phyloP scores from a whole-genome alignment of 306 rosid genomes.

The Pterocarpus macrocarpus region DNA sequence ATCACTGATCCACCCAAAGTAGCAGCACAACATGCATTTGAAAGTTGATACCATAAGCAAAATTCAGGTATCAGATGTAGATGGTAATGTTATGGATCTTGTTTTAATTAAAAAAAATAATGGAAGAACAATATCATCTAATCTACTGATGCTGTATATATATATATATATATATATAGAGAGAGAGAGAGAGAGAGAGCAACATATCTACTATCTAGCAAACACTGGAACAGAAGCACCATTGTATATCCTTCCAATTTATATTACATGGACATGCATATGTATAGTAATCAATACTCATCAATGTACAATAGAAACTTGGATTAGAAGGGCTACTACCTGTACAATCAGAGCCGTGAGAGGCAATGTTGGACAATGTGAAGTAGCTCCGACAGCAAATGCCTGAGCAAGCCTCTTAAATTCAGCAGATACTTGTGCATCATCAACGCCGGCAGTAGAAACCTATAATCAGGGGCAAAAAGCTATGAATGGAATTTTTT shows the following conservation, averaged over 20 bases:
- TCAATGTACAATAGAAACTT: slow-evolving; percentile 35
- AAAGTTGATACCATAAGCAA: not conserved
- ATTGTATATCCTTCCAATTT: slow-evolving; percentile 16
- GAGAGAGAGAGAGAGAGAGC: not conserved
- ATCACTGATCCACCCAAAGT: not conserved
- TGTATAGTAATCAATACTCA: slow-evolving; percentile 8
- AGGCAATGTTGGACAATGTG: slow-evolving; percentile 73
- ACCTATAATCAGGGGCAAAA: slow-evolving; percentile 67
- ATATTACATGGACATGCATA: slow-evolving; percentile 23
- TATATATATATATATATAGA: no score
- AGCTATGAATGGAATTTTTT: not conserved
- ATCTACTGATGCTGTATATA: slow-evolving; percentile 7
- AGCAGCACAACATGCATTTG: not conserved
- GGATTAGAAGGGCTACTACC: slow-evolving; percentile 60
- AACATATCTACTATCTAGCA: slow-evolving; percentile 24
- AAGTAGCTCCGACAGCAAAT: slow-evolving; percentile 71
- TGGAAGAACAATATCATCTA: not conserved
- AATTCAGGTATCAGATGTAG: not conserved
- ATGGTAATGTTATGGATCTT: not conserved
- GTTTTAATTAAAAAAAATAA: not conserved
- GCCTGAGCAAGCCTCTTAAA: slow-evolving; percentile 75
- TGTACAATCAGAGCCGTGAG: slow-evolving; percentile 83
- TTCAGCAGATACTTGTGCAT: slow-evolving; percentile 64
- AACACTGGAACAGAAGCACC: slow-evolving; percentile 20
- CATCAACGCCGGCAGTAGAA: slow-evolving; percentile 71